A percentile compares a stretch with the other conserved stretches of the same genome.
phyloP scores from a whole-genome alignment of 2,329 filamentous ascomycete genomes.

The Penicillium sp. region DNA sequence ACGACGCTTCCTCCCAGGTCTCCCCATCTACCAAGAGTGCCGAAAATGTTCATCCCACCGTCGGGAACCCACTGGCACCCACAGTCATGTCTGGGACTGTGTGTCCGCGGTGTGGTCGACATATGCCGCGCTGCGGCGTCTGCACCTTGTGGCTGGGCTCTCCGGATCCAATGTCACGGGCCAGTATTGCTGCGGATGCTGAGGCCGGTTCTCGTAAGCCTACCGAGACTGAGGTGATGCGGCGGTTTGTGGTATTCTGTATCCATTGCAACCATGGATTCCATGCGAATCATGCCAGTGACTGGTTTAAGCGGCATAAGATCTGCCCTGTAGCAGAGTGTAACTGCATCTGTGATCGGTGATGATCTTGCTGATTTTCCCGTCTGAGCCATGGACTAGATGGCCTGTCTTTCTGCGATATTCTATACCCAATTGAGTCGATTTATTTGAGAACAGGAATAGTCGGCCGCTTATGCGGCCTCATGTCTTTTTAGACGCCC shows the following conservation, averaged over 20 bases:
- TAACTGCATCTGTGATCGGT: conserved; percentile 44
- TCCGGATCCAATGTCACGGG: conserved; percentile 53
- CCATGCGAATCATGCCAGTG: conserved; percentile 62
- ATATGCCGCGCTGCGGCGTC: conserved; percentile 63
- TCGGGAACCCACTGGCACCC: conserved; percentile 38
- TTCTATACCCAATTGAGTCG: conserved; percentile 17
- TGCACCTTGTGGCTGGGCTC: conserved; percentile 63
- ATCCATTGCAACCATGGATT: conserved; percentile 64
- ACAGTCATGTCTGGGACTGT: conserved; percentile 50
- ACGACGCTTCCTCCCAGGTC: conserved; percentile 37
- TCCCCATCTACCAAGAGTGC: conserved; percentile 25
- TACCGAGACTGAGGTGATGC: conserved; percentile 49
- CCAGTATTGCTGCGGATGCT: conserved; percentile 37
- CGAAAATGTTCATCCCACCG: conserved; percentile 38
- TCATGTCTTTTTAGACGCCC: no score
- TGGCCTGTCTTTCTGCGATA: not conserved
- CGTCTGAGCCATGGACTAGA: not conserved
- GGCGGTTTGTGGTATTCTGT: conserved; percentile 60
- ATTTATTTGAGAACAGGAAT: not conserved
- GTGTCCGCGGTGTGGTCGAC: conserved; percentile 61
- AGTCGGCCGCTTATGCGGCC: no score
- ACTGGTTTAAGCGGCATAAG: conserved; percentile 55
- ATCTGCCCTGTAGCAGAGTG: conserved; percentile 45
- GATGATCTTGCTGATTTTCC: conserved; percentile 2
- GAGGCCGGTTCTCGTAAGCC: conserved; percentile 27